Evolutionary conservation across 805 yeast genomes (phyloP).

Genomic region (Maudiozyma barnettii): DNA sequence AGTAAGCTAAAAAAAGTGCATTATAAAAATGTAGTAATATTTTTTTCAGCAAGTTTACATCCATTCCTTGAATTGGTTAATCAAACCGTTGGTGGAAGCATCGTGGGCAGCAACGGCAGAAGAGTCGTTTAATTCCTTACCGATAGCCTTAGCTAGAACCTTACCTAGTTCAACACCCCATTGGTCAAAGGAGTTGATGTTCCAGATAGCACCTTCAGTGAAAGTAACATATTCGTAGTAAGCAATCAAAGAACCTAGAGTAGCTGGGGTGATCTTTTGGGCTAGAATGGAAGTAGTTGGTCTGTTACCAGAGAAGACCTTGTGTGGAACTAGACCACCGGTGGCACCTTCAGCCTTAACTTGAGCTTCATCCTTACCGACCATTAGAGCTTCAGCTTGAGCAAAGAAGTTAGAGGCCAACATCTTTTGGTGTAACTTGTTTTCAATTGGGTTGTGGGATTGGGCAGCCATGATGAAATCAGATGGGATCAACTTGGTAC

Average conservation of each 20-base stretch:
- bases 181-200: constrained; percentile 98
- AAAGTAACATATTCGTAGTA: constrained; percentile 96
- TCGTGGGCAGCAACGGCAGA: constrained; percentile 62
- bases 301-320: constrained; percentile 95
- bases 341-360: constrained; percentile 86
- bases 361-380: constrained; percentile 79
- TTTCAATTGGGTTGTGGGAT: constrained; percentile 94
- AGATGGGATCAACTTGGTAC: constrained; percentile 93
- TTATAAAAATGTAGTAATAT: neutral
- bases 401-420: constrained; percentile 98
- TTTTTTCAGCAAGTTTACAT: constrained; percentile 14
- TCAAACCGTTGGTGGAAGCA: constrained; percentile 82
- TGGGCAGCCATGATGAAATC: constrained; percentile 95
- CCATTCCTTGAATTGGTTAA: constrained; percentile 94
- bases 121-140: constrained; percentile 69
- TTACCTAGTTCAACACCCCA: constrained; percentile 99
- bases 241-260: constrained; percentile 92
- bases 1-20: neutral
- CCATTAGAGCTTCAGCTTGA: constrained; percentile 95
- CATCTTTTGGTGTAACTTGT: constrained; percentile 93
- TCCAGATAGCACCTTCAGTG: constrained; percentile 98
- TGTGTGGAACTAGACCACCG: constrained; percentile 85
- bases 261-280: constrained; percentile 92
- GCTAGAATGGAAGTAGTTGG: constrained; percentile 97
- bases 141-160: constrained; percentile 92